Percentiles rank a stretch among this genome's conserved stretches.
phyloP scores from a whole-genome alignment of 129 eudicot genomes.

The Arctium minus region DNA sequence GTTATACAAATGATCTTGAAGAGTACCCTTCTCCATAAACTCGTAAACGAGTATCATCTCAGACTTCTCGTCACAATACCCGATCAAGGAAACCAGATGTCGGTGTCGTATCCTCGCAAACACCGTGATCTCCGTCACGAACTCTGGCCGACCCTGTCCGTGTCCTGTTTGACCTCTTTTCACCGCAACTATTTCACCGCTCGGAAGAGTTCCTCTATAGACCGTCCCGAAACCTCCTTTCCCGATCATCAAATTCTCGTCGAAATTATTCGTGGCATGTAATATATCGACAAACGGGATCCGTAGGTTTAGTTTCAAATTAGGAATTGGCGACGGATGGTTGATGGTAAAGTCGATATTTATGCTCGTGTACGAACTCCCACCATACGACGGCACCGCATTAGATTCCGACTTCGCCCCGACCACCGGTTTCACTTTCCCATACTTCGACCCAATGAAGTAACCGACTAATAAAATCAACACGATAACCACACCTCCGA shows the following conservation, averaged over 20 bases:
- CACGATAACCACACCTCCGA: conserved; percentile 37
- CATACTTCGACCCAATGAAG: conserved; percentile 13
- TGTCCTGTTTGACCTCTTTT: conserved; percentile 52
- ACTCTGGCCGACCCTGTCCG: conserved; percentile 57
- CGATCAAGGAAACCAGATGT: conserved; percentile 62
- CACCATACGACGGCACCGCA: conserved; percentile 19
- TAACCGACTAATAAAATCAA: conserved; percentile 27
- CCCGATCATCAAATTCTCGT: conserved; percentile 44
- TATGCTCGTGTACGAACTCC: conserved; percentile 33
- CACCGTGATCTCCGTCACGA: conserved; percentile 57
- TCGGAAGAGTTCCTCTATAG: conserved; percentile 42
- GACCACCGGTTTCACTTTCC: conserved; percentile 27
- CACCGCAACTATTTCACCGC: conserved; percentile 56
- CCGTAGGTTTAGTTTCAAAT: conserved; percentile 39
- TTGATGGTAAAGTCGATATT: conserved; percentile 20
- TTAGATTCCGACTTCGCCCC: conserved; percentile 15
- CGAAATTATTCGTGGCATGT: conserved; percentile 46
- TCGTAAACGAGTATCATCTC: conserved; percentile 77
- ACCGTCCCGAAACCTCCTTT: conserved; percentile 77
- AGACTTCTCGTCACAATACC: conserved; percentile 56
- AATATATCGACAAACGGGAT: conserved; percentile 40
- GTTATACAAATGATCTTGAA: conserved; percentile 56
- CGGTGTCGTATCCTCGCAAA: conserved; percentile 48
- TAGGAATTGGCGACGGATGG: conserved; percentile 19
- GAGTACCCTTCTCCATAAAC: conserved; percentile 68